Base-by-base conservation (phyloP, 2,329 filamentous ascomycete species). In the Phyllosticta capitalensis region DNA sequence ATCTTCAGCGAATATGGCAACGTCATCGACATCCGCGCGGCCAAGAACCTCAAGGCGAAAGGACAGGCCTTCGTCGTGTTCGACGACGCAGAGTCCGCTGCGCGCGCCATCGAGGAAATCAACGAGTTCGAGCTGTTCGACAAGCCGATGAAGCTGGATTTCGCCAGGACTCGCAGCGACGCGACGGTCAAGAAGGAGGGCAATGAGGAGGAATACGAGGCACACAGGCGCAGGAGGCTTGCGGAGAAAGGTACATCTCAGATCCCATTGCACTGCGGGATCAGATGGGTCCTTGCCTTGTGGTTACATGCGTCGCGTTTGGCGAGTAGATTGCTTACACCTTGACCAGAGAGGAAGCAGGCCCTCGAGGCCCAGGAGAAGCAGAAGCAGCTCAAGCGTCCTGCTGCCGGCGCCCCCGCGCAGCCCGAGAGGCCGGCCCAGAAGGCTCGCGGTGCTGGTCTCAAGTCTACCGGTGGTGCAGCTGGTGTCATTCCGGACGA, bases 61-160 rank as follows among this genome's bases (percentile, higher is more conserved):
- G 94, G 94, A 12, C 94, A 99, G 75, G 94, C 94, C 0, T 99
- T 99, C 71, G 77, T 99, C 55, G 91, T 97, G 52, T 97, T 91
- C 71, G 90, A 95, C 67, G 82, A 79, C 62, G 78, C 87, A n/a
- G 88, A 91, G 59, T 83, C 86, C n/a, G 92, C 92, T 3, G 78
- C 82, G 56, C 82, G 84, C 63, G 92, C 94, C 19, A 88, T 96
- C 63, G 89, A 95, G 56, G 90, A 95, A 66, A 81, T 95, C 63
- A 88, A 96, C 68, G 92, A 90, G 9, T 99, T 99, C 72, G 89
- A 95, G 66, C 77, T 99, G 4, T 95, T 95, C 67, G 90, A 89
- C 55, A 95, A 96, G 76, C 86, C 88, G 1, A 95, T 99, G 86
- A 82, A 86, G 62, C 74, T 96, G 33, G 87, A 90, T 17, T 86